These are phyloP conservation scores for Fistulinella prunicolor DNA, from an alignment of 768 basidiomycete species.

Conservation along the genomic window DNA sequence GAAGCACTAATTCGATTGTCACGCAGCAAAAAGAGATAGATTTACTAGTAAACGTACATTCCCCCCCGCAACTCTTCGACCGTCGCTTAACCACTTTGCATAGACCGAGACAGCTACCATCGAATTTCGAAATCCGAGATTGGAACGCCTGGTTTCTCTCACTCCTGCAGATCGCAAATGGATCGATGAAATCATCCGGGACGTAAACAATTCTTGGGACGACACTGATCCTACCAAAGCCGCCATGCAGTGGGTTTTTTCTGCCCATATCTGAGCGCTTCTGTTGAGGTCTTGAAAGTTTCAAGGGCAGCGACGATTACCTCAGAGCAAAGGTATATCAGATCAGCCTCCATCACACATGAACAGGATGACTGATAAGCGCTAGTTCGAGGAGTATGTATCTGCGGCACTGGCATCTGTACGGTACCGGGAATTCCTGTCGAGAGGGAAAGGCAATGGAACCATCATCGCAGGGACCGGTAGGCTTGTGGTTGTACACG, in stretches of 20 bases:
- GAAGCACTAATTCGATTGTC: conserved; percentile 95
- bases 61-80: neutral
- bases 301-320: conserved; percentile 96
- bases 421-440: conserved; percentile 84
- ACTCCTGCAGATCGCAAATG: conserved; percentile 95
- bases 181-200: conserved; percentile 92
- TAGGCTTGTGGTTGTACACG: conserved; percentile 11
- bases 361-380: neutral
- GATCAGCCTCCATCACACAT: neutral
- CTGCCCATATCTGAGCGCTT: neutral
- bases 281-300: conserved; percentile 44
- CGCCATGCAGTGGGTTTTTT: conserved; percentile 60
- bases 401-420: conserved; percentile 83
- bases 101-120: conserved; percentile 85
- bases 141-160: conserved; percentile 75
- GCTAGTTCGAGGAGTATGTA: conserved; percentile 88
- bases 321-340: conserved; percentile 70
- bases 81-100: neutral
- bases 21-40: conserved; percentile 92
- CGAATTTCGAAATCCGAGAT: conserved; percentile 79
- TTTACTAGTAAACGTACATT: conserved; percentile 75
- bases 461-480: conserved; percentile 67
- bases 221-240: conserved; percentile 55
- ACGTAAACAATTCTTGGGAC: conserved; percentile 81
- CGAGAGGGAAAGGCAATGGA: conserved; percentile 60